Percentiles rank a stretch among this genome's conserved stretches.
Conservation (phyloP, 2,329 filamentous ascomycete species). For the Sporothrix brasiliensis region DNA sequence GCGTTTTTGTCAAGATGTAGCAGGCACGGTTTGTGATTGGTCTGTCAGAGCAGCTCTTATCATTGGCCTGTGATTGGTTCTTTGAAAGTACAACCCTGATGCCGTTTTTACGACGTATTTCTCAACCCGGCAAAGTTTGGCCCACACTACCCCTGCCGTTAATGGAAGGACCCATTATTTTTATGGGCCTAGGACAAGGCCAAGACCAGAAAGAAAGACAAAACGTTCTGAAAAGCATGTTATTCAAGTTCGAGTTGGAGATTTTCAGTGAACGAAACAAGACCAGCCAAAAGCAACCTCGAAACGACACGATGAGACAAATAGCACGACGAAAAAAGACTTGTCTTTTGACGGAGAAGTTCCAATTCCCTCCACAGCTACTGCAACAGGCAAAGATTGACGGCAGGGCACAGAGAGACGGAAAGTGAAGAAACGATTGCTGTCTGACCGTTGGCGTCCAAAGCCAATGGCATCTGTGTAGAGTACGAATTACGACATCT, state of each 20-base stretch:
- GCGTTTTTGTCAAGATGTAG: not conserved
- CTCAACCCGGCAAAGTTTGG: conserved; percentile 22
- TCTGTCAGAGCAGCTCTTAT: conserved; percentile 25
- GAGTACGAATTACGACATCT: too few relatives aligned
- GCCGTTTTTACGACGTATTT: not conserved
- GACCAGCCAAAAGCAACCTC: too few relatives aligned
- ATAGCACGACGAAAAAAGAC: too few relatives aligned
- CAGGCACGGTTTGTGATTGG: conserved; percentile 25
- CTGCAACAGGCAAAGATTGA: conserved; percentile 3
- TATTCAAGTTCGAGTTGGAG: not conserved
- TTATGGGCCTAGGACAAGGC: not conserved
- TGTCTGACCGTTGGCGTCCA: conserved; percentile 10
- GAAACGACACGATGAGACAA: too few relatives aligned
- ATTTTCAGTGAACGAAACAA: too few relatives aligned
- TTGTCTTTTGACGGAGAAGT: not conserved
- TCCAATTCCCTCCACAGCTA: not conserved
- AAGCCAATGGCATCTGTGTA: not conserved
- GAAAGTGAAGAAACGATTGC: not conserved
- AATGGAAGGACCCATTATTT: not conserved
- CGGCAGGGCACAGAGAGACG: not conserved
- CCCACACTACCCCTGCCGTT: conserved; percentile 18
- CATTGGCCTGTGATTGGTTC: conserved; percentile 22
- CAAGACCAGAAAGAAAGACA: not conserved
- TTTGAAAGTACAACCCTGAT: not conserved
- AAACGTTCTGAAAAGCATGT: not conserved